Evolutionary conservation across 345 rosid species (phyloP).

Genomic region (Noccaea caerulescens): DNA sequence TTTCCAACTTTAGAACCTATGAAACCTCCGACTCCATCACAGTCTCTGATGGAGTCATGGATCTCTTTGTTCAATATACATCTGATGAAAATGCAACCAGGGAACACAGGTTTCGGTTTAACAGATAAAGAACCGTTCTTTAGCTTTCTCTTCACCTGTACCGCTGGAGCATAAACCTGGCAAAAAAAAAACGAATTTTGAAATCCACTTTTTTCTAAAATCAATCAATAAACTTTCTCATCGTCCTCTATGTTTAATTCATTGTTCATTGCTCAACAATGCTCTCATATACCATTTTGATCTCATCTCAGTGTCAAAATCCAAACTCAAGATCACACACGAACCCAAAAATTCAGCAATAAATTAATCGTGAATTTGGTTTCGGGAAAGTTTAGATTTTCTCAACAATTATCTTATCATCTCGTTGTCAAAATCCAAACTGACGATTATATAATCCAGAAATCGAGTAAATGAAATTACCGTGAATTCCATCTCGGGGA

Average conservation of each 20-base stretch:
- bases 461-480: constrained; percentile 38
- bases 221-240: neutral
- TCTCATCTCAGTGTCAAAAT: neutral
- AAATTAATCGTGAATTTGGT: neutral
- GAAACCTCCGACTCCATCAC: constrained; percentile 82
- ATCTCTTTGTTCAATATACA: constrained; percentile 82
- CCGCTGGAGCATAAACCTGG: constrained; percentile 82
- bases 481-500: constrained; percentile 69
- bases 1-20: constrained; percentile 84
- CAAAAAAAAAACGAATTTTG: constrained; percentile 10
- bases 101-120: constrained; percentile 70
- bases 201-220: neutral
- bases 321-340: constrained; percentile 20
- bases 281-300: neutral
- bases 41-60: constrained; percentile 72
- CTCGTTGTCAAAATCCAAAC: constrained; percentile 12
- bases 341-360: neutral
- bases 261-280: constrained; percentile 3
- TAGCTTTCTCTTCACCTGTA: constrained; percentile 65
- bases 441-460: constrained; percentile 4
- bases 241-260: neutral
- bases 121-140: constrained; percentile 69
- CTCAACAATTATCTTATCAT: constrained; percentile 4
- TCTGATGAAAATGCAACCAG: constrained; percentile 77
- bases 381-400: neutral